Evolutionary conservation across 2,329 filamentous ascomycete genomes (phyloP).

Genomic region (Paecilomyces sp.): DNA sequence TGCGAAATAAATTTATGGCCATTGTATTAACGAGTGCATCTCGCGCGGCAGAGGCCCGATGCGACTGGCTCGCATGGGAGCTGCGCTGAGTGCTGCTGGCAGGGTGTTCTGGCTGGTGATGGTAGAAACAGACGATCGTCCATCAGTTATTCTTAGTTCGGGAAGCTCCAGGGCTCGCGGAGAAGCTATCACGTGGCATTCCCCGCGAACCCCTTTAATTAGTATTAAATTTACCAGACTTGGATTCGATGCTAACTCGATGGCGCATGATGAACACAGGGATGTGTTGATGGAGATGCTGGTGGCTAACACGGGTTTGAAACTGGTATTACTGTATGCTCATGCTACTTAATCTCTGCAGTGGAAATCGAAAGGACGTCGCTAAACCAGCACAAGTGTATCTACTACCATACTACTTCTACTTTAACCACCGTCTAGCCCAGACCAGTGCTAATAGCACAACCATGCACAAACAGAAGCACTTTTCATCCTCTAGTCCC

Average conservation of each 20-base stretch:
- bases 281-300: background rate
- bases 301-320: background rate
- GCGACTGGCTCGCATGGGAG: slow-evolving; percentile 4
- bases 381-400: background rate
- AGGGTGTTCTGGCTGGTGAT: background rate
- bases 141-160: background rate
- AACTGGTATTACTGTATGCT: background rate
- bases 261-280: background rate
- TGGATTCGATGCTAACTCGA: background rate
- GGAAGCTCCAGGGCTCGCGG: background rate
- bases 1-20: slow-evolving; percentile 54
- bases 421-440: background rate
- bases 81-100: slow-evolving; percentile 1
- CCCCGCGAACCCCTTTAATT: background rate
- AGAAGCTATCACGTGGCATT: background rate
- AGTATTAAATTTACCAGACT: too few relatives aligned
- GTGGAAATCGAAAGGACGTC: background rate
- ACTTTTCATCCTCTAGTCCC: slow-evolving; percentile 17
- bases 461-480: slow-evolving; percentile 3
- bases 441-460: background rate
- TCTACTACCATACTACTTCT: background rate
- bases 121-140: background rate
- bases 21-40: slow-evolving; percentile 18
- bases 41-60: slow-evolving; percentile 8
- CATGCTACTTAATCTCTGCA: too few relatives aligned